phyloP scores from a whole-genome alignment of 176 grass and related monocot genomes.

The Zizania latifolia region DNA sequence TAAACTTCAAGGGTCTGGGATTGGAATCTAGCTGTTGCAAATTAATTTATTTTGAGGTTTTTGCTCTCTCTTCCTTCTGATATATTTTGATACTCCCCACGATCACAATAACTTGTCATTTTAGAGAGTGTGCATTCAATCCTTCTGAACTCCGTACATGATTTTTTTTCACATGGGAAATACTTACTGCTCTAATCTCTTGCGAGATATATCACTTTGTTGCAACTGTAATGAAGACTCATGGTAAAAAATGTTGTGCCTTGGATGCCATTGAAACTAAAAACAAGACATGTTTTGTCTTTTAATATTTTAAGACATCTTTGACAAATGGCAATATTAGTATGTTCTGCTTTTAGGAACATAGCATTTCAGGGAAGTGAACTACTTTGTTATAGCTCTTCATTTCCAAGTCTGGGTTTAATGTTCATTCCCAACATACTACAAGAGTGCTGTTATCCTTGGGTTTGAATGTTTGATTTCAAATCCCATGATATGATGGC shows the following conservation, averaged over 20 bases:
- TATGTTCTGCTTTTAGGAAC: not conserved
- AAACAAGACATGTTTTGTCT: not conserved
- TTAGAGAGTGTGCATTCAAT: not conserved
- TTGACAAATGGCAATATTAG: not conserved
- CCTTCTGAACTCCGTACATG: not conserved
- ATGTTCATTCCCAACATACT: not conserved
- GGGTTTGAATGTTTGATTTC: not conserved
- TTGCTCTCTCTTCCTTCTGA: not conserved
- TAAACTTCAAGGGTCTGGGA: constrained; percentile 41
- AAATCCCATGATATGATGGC: not conserved
- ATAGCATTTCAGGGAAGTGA: constrained; percentile 7
- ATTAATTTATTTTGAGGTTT: constrained; percentile 82
- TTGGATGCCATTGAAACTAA: not conserved
- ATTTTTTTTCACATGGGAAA: not conserved
- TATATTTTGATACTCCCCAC: not conserved
- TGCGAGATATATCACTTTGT: not conserved
- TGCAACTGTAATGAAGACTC: not conserved
- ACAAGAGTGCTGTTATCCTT: not conserved
- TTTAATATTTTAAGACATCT: not conserved
- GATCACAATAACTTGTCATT: not conserved
- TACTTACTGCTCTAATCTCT: not conserved
- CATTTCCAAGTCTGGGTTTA: not conserved
- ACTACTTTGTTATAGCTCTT: not conserved
- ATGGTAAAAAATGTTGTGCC: not conserved
- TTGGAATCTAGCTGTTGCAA: constrained; percentile 43